Evolutionary conservation across 371 early-diverging fungal genomes (phyloP).

Genomic region (Catenaria anguillulae): DNA sequence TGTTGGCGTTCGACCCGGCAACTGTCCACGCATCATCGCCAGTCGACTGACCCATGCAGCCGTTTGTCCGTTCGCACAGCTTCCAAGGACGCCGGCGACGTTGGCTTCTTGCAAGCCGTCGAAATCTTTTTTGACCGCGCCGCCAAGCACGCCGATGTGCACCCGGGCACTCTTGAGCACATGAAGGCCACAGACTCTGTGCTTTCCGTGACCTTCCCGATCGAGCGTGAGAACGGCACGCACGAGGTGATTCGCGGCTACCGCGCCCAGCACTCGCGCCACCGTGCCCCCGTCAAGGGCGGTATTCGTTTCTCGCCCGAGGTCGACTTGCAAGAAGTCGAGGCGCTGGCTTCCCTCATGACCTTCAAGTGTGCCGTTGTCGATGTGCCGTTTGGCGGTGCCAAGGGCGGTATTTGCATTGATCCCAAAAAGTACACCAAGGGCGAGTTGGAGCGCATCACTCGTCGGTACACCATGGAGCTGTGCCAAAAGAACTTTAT

Average conservation of each 20-base stretch:
- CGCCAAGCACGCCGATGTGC: conserved; percentile 44
- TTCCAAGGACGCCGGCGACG: too few species aligned
- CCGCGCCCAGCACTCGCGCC: conserved; percentile 80
- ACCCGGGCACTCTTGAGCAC: conserved; percentile 46
- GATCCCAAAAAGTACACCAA: too few species aligned
- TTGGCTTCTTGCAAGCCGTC: conserved; percentile 59
- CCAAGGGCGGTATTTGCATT: conserved; percentile 76
- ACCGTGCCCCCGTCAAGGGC: too few species aligned
- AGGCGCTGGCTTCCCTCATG: conserved; percentile 57
- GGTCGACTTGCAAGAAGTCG: conserved; percentile 74
- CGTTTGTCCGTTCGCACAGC: too few species aligned
- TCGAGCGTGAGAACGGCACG: conserved; percentile 53
- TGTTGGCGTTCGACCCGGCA: too few species aligned
- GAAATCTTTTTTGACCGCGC: conserved; percentile 63
- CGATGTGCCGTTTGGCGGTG: too few species aligned
- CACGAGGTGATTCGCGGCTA: conserved; percentile 64
- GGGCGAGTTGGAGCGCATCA: conserved; percentile 71
- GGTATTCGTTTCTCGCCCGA: conserved; percentile 67
- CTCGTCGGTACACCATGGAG: conserved; percentile 76
- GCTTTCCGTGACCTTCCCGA: conserved; percentile 69
- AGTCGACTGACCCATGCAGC: too few species aligned
- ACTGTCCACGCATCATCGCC: too few species aligned
- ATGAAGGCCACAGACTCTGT: conserved; percentile 66
- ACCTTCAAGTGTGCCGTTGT: conserved; percentile 86
- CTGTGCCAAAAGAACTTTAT: conserved; percentile 82